Evolutionary conservation across 2,329 filamentous ascomycete species (phyloP), one percentile per base, ranked within the genome.

Genomic region (Fusarium nelsonii): DNA sequence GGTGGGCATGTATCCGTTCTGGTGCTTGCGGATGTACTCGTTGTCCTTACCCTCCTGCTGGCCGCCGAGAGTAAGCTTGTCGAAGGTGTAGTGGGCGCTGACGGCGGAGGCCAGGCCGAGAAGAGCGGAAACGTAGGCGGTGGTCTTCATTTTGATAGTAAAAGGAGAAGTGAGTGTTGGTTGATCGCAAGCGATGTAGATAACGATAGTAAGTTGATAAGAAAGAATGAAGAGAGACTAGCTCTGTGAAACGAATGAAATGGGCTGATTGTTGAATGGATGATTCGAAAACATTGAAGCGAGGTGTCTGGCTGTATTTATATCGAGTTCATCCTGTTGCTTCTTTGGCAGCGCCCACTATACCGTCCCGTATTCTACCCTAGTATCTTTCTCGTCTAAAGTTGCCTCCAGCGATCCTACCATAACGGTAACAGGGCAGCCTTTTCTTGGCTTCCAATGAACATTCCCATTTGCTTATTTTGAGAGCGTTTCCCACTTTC

Each of bases 141-240:
- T 59, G 40, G 58, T 62, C 58, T 62, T 62, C 58, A 62, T 62
- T 16, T 8, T 62, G 58, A 54, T 40, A 11, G 45, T 45, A 14
- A 30, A 59, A 15, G n/a, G 12, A 40, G 43, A 52, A 52, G n/a
- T 14, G 37, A 46, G 12, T 34, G 34, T 18, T 11, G 15, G 12
- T 33, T 54, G 30, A 20, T 62, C 56, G 48, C 58, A 32, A 50
- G 55, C 55, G 55, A 60, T 40, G 40, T 58, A 34, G 57, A 40
- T 62, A 62, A 53, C 15, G 57, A 62, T 34, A 23, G 57, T 32
- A 6, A 26, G n/a, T 20, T 54, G 51, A 34, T 46, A 54, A 46
- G 11, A 62, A 62, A 62, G 58, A 62, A 62, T 45, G 58, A 62
- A 20, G 30, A 36, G 58, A 62, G 58, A 62, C 58, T 62, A 62